Conservation (phyloP, 768 basidiomycete species). For the Collybiopsis luxurians region DNA sequence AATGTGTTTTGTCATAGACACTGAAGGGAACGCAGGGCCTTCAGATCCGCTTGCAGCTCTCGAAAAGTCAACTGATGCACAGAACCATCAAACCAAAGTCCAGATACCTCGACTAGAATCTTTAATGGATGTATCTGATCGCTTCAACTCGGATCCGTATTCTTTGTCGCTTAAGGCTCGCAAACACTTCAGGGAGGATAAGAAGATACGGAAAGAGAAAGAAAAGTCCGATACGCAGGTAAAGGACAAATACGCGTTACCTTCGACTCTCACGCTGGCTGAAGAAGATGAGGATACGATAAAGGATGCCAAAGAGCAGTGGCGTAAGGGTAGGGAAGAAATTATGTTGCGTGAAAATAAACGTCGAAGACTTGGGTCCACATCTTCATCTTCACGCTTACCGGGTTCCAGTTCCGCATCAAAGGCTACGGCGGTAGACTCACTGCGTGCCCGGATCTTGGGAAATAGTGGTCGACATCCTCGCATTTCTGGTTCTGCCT, state of each 20-base stretch:
- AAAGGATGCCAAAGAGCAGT: slow-evolving; percentile 60
- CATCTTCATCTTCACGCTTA: slow-evolving; percentile 16
- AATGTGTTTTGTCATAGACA: slow-evolving; percentile 44
- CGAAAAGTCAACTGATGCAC: slow-evolving; percentile 84
- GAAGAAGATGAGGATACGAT: slow-evolving; percentile 61
- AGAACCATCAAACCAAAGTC: slow-evolving; percentile 68
- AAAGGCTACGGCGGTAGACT: slow-evolving; percentile 15
- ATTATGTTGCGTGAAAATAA: slow-evolving; percentile 44
- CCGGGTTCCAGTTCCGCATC: slow-evolving; percentile 10
- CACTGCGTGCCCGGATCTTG: slow-evolving; percentile 55
- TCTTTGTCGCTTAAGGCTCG: slow-evolving; percentile 70
- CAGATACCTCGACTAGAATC: slow-evolving; percentile 80
- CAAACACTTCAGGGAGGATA: slow-evolving; percentile 82
- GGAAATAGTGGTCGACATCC: slow-evolving; percentile 50
- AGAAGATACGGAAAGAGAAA: slow-evolving; percentile 73
- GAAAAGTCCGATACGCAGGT: slow-evolving; percentile 67
- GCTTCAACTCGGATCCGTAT: slow-evolving; percentile 86
- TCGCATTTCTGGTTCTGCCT: neutral
- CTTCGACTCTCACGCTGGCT: slow-evolving; percentile 61
- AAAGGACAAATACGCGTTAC: slow-evolving; percentile 75
- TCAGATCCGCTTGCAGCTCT: slow-evolving; percentile 84
- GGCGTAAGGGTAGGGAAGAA: slow-evolving; percentile 53
- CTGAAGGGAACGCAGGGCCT: slow-evolving; percentile 59
- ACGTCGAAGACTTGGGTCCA: slow-evolving; percentile 40
- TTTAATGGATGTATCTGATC: slow-evolving; percentile 73